Evolutionary conservation across 345 rosid species (phyloP).

Genomic region (Mercurialis annua): DNA sequence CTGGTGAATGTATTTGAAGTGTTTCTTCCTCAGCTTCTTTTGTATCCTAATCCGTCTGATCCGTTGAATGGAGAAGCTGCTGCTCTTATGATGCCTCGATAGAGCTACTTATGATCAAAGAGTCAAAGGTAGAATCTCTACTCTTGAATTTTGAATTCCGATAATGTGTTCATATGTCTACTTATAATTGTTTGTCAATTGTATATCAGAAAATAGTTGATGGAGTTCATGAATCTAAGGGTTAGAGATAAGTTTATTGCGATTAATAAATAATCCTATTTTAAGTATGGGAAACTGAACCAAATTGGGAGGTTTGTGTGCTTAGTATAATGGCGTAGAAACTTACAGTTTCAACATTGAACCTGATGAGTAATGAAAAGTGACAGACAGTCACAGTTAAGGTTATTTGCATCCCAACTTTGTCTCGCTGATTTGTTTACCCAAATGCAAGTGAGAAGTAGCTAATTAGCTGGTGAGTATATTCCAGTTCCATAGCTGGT

Average conservation of each 20-base stretch:
- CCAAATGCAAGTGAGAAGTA: constrained; percentile 6
- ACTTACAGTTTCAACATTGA: constrained; percentile 4
- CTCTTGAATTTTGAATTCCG: background rate
- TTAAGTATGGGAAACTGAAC: background rate
- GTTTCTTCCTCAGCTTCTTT: constrained; percentile 95
- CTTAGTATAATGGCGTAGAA: background rate
- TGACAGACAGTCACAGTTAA: background rate
- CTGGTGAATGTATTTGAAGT: constrained; percentile 94
- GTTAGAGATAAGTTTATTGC: background rate
- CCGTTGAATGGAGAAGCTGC: constrained; percentile 99
- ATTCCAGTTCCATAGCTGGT: background rate
- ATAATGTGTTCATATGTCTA: background rate
- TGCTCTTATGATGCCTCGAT: constrained; percentile 92
- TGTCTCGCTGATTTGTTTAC: background rate
- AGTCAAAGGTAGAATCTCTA: constrained; percentile 70
- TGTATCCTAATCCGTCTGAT: constrained; percentile 95
- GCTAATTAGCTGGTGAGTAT: background rate
- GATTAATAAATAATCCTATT: background rate
- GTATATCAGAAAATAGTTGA: background rate
- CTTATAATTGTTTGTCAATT: background rate
- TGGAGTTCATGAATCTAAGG: constrained; percentile 2
- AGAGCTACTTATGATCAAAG: constrained; percentile 70
- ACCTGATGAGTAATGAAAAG: constrained; percentile 8
- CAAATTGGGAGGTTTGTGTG: constrained; percentile 1
- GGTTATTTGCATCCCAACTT: background rate